Evolutionary conservation across 495 filamentous ascomycete genomes (phyloP).

Genomic region (Poronia punctata): DNA sequence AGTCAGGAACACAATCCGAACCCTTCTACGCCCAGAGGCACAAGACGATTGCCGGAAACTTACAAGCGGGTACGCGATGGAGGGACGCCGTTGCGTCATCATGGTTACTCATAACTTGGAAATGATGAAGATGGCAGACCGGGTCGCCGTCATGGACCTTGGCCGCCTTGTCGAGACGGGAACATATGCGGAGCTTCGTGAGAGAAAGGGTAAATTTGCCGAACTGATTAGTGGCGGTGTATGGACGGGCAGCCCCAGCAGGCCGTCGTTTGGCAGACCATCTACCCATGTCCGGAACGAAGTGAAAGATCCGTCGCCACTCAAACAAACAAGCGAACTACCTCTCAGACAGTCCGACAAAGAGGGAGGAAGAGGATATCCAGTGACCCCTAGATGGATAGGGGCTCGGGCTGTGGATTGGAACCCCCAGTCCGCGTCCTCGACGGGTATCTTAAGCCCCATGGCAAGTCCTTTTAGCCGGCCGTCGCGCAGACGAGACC

Average conservation of each 20-base stretch:
- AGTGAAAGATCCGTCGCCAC: neutral
- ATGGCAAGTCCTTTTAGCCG: slow-evolving; percentile 18
- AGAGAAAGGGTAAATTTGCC: slow-evolving; percentile 26
- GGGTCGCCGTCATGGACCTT: slow-evolving; percentile 61
- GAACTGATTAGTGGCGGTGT: slow-evolving; percentile 29
- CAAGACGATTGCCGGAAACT: neutral
- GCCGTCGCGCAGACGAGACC: slow-evolving; percentile 17
- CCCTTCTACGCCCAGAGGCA: slow-evolving; percentile 33
- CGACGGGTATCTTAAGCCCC: slow-evolving; percentile 21
- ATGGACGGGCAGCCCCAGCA: slow-evolving; percentile 16
- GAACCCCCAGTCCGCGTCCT: slow-evolving; percentile 14
- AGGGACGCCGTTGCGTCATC: slow-evolving; percentile 47
- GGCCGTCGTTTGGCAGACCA: too few relatives aligned
- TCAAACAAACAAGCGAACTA: slow-evolving; percentile 5
- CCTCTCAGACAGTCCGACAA: slow-evolving; percentile 10
- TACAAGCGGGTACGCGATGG: neutral
- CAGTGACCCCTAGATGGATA: slow-evolving; percentile 14
- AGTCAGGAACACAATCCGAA: slow-evolving; percentile 56
- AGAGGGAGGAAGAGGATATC: slow-evolving; percentile 8
- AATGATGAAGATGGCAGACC: slow-evolving; percentile 76
- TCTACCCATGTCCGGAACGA: too few relatives aligned
- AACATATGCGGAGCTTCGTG: slow-evolving; percentile 46
- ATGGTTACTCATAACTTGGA: slow-evolving; percentile 72
- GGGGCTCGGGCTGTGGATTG: slow-evolving; percentile 15
- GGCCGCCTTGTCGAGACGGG: slow-evolving; percentile 64